A percentile compares a stretch with the other conserved stretches of the same genome.
phyloP scores from a whole-genome alignment of 257 asterid genomes.

The Petrea volubilis region DNA sequence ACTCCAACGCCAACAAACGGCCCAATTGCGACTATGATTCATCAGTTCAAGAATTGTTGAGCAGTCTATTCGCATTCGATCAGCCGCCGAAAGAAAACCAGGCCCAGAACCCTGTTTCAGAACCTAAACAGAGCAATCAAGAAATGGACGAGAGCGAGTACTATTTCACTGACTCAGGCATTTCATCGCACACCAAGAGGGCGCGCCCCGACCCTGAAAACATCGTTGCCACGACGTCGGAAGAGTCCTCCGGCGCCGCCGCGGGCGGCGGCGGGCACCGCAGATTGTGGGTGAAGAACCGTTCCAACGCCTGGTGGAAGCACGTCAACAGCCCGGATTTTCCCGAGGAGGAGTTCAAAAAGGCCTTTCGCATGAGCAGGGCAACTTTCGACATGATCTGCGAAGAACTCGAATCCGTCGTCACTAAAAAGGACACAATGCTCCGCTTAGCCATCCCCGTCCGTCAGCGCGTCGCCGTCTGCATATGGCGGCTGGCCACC shows the following conservation, averaged over 20 bases:
- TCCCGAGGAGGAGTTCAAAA: conserved; percentile 70
- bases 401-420: conserved; percentile 58
- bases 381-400: conserved; percentile 74
- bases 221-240: background rate
- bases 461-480: conserved; percentile 86
- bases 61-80: background rate
- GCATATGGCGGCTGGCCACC: conserved; percentile 84
- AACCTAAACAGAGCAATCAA: background rate
- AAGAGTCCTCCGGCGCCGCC: conserved; percentile 19
- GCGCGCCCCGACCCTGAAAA: conserved; percentile 21
- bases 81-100: conserved; percentile 11
- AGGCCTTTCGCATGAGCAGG: conserved; percentile 69
- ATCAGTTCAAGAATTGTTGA: conserved; percentile 29
- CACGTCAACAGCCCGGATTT: conserved; percentile 55
- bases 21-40: conserved; percentile 11
- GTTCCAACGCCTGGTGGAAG: conserved; percentile 95
- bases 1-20: background rate
- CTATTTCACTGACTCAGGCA: background rate
- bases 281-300: conserved; percentile 73
- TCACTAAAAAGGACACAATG: conserved; percentile 83
- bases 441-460: conserved; percentile 86
- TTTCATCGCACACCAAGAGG: conserved; percentile 21
- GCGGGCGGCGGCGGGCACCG: conserved; percentile 37
- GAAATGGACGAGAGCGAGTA: conserved; percentile 11
- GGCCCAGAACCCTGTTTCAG: background rate